Percentiles rank a stretch among this genome's conserved stretches.
These are phyloP conservation scores for Ascodesmis nigricans DNA, from an alignment of 495 filamentous ascomycete genomes.

Conservation along the genomic window DNA sequence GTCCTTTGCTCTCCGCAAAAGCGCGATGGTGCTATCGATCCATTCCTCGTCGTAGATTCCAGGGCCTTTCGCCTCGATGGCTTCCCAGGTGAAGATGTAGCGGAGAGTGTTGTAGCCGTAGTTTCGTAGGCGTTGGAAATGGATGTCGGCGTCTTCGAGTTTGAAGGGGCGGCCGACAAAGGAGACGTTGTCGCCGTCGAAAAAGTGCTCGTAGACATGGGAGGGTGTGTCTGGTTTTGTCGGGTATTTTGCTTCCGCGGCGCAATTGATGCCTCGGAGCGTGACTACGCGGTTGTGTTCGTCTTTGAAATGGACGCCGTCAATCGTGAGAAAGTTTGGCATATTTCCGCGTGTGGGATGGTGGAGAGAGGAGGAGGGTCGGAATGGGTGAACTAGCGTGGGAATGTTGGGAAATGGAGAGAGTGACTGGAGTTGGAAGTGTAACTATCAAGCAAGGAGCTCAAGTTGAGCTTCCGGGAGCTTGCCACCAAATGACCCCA, in stretches of 20 bases:
- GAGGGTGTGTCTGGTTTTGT: constrained; percentile 60
- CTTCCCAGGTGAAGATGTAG: constrained; percentile 97
- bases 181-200: constrained; percentile 76
- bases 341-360: constrained; percentile 13
- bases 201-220: constrained; percentile 57
- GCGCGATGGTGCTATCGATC: constrained; percentile 68
- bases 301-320: constrained; percentile 61
- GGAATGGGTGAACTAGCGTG: not conserved
- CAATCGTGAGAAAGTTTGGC: constrained; percentile 39
- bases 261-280: constrained; percentile 46
- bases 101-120: constrained; percentile 91
- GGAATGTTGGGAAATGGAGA: not conserved
- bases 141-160: constrained; percentile 57
- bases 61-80: constrained; percentile 88
- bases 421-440: not conserved
- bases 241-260: constrained; percentile 49
- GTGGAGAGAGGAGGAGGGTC: constrained; percentile 1
- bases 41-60: constrained; percentile 87
- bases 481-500: not conserved
- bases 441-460: constrained; percentile 3
- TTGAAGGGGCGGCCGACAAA: constrained; percentile 73
- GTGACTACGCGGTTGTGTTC: constrained; percentile 43
- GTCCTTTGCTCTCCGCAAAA: constrained; percentile 60
- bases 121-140: constrained; percentile 67
- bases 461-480: constrained; percentile 4